Conservation (phyloP, 2,329 filamentous ascomycete species). For the Emergomyces orientalis region DNA sequence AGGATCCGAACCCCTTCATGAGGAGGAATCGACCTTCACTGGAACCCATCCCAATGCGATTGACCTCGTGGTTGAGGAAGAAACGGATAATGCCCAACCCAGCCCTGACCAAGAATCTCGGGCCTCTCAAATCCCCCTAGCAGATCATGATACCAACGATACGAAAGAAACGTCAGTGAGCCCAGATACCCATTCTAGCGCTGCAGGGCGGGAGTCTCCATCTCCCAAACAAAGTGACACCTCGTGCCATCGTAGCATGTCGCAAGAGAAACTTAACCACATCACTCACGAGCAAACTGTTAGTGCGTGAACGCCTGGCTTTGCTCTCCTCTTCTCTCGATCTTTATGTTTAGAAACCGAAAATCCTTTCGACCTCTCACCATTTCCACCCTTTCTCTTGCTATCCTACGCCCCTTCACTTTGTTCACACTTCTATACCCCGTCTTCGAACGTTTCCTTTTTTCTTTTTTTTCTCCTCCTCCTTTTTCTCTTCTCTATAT, state of each 20-base stretch:
- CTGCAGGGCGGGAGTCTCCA: not conserved
- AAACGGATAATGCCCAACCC: not conserved
- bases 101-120: not conserved
- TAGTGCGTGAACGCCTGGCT: not conserved
- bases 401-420: not conserved
- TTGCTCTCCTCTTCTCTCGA: not conserved
- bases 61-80: constrained; percentile 1
- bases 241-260: not conserved
- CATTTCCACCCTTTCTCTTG: not conserved
- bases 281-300: constrained; percentile 5
- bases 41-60: not conserved
- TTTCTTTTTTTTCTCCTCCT: not conserved
- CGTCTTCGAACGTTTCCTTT: not conserved
- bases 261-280: constrained; percentile 7
- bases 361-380: not conserved
- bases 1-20: not conserved
- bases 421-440: constrained; percentile 1
- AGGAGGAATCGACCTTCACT: not conserved
- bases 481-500: not conserved
- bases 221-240: not conserved
- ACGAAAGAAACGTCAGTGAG: not conserved
- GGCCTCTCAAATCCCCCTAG: not conserved
- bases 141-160: not conserved
- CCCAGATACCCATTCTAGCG: not conserved
- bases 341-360: not conserved